Percentiles rank a stretch among this genome's conserved stretches.
phyloP scores from a whole-genome alignment of 768 basidiomycete species.

The Xerocomus spinulosus region DNA sequence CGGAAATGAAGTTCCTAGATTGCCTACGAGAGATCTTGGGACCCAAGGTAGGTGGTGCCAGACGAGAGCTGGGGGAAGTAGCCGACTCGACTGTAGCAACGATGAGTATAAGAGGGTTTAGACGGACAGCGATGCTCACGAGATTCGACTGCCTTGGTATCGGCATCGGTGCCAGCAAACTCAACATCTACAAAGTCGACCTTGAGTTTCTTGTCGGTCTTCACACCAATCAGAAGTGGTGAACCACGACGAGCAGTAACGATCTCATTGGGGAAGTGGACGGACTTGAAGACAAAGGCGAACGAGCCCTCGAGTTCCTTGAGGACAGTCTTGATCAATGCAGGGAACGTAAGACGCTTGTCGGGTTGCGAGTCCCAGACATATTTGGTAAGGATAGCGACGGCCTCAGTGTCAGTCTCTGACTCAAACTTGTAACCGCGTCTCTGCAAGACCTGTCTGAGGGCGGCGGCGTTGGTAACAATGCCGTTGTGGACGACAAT shows the following conservation, averaged over 20 bases:
- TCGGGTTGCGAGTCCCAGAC: constrained; percentile 90
- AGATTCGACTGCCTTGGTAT: constrained; percentile 39
- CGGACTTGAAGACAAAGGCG: constrained; percentile 98
- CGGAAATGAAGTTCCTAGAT: constrained; percentile 96
- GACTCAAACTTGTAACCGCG: constrained; percentile 91
- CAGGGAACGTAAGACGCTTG: constrained; percentile 83
- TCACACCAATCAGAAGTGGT: constrained; percentile 94
- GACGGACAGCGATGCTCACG: constrained; percentile 31
- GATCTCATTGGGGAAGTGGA: constrained; percentile 92
- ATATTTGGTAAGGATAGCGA: constrained; percentile 94
- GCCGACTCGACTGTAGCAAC: constrained; percentile 38
- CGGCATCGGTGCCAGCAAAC: constrained; percentile 70
- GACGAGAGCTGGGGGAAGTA: constrained; percentile 54
- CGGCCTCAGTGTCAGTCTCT: constrained; percentile 97
- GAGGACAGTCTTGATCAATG: constrained; percentile 89
- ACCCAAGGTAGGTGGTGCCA: constrained; percentile 56
- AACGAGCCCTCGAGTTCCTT: constrained; percentile 99
- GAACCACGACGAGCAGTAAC: constrained; percentile 97
- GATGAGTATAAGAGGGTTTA: constrained; percentile 1
- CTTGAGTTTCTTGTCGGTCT: constrained; percentile 99
- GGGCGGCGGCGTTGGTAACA: constrained; percentile 88
- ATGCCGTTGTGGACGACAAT: constrained; percentile 97
- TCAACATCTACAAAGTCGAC: constrained; percentile 99
- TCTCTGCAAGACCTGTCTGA: constrained; percentile 90
- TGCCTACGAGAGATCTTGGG: constrained; percentile 89